Base-by-base conservation (phyloP, 768 basidiomycete genomes). In the Vararia minispora region DNA sequence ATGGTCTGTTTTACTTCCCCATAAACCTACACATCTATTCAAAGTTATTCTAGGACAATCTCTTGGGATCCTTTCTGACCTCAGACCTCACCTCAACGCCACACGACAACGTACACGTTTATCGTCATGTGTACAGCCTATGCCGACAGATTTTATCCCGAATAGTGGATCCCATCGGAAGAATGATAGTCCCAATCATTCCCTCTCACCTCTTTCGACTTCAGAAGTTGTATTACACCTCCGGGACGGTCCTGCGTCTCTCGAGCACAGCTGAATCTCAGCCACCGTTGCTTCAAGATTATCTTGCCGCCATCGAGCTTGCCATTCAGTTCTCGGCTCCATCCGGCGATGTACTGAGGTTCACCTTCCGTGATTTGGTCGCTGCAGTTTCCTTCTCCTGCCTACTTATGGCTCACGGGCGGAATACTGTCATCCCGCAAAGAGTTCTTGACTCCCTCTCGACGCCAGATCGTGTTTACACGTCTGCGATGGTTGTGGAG, bases 271-370 rank as follows among this genome's bases (percentile, higher is more conserved):
- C 28, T 50, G 45, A 31, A 51, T 53, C 35, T 51, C 53, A 14
- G 42, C 49, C 21, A 61, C 60, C 27, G 49, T 18, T 61, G 4
- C 44, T n/a, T n/a, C n/a, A 49, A 21, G 59, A 68, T 35, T 64
- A 68, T 42, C 53, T 65, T 34, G 54, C 59, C 29, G 65, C 63
- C 10, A 51, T 72, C 33, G 69, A 72, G 31, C 42, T 68, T 33
- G 58, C 56, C 10, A 50, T 69, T n/a, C 56, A 55, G 22, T 53
- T 61, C 8, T 56, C 57, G 8, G 33, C 44, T 6, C 50, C 44
- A 2, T 45, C 43, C 30, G 35, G 42, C 33, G 43, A 50, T 20
- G 39, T 32, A 13, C 45, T 46, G 18, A 49, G 48, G 20, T 58
- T 61, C 24, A 56, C 50, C 22, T 54, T 61, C 30, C 59, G 58